These are phyloP conservation scores for Candida gigantensis DNA, from an alignment of 1,139 yeast genomes.

Conservation along the genomic window DNA sequence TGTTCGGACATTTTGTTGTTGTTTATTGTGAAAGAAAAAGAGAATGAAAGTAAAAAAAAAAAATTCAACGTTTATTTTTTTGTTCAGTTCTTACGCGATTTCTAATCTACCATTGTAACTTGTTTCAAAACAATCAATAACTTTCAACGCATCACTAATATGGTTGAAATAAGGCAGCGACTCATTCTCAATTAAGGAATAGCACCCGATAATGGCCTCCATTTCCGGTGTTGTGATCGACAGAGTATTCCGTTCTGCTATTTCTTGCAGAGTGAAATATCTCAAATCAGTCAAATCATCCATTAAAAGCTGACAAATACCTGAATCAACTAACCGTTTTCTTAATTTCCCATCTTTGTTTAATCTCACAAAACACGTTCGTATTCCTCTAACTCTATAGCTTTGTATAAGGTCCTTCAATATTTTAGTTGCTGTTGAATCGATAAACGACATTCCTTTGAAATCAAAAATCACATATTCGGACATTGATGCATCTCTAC, in stretches of 20 bases:
- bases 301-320: slow-evolving; percentile 29
- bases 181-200: slow-evolving; percentile 29
- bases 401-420: slow-evolving; percentile 58
- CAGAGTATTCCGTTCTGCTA: slow-evolving; percentile 8
- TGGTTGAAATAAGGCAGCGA: slow-evolving; percentile 40
- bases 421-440: slow-evolving; percentile 85
- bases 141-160: slow-evolving; percentile 44
- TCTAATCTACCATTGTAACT: slow-evolving; percentile 9
- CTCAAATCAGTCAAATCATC: slow-evolving; percentile 28
- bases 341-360: slow-evolving; percentile 40
- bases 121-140: slow-evolving; percentile 40
- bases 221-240: slow-evolving; percentile 18
- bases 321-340: slow-evolving; percentile 31
- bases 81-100: slow-evolving; percentile 9
- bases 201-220: slow-evolving; percentile 12
- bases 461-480: slow-evolving; percentile 76
- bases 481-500: slow-evolving; percentile 55
- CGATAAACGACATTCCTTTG: slow-evolving; percentile 83
- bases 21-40: not conserved
- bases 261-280: slow-evolving; percentile 28
- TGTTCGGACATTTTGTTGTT: slow-evolving; percentile 4
- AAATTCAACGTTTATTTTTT: not conserved
- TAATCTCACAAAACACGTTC: slow-evolving; percentile 67
- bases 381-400: slow-evolving; percentile 57
- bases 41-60: not conserved